Percentiles rank a stretch among this genome's conserved stretches.
Conservation (phyloP, 2,329 filamentous ascomycete species). For the Xylaria sp. region DNA sequence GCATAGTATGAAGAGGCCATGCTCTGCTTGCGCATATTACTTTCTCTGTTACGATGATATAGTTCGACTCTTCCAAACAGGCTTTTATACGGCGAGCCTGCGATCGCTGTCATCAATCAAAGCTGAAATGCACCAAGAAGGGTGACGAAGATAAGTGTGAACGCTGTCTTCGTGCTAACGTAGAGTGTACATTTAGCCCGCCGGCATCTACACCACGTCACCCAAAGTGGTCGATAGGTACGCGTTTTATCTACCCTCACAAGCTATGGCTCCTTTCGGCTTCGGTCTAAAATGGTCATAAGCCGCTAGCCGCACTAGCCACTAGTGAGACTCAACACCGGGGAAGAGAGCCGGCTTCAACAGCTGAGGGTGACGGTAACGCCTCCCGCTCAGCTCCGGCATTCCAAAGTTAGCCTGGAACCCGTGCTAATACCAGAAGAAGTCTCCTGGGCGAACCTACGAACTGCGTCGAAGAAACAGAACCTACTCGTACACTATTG, state of each 20-base stretch:
- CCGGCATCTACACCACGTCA: neutral
- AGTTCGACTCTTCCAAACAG: neutral
- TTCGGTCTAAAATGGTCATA: neutral
- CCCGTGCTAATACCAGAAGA: neutral
- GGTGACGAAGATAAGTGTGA: neutral
- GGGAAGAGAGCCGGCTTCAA: neutral
- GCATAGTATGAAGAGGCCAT: too few species aligned
- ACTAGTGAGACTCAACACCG: too few species aligned
- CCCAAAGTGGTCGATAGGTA: neutral
- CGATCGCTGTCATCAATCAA: neutral
- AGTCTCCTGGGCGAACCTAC: neutral
- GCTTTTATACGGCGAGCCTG: neutral
- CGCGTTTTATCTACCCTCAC: neutral
- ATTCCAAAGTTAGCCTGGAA: neutral
- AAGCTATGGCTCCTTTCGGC: neutral
- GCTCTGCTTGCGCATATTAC: too few species aligned
- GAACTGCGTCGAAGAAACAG: neutral
- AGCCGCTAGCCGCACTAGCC: neutral
- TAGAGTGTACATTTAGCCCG: neutral
- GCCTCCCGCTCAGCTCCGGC: neutral
- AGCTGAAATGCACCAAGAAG: neutral
- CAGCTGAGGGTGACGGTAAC: neutral
- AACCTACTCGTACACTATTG: neutral
- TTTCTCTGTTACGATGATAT: neutral
- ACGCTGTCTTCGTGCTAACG: neutral